Percentiles rank a stretch among this genome's conserved stretches.
These are phyloP conservation scores for Radiomyces spectabilis DNA, from an alignment of 192 early-diverging fungal genomes.

Conservation along the genomic window DNA sequence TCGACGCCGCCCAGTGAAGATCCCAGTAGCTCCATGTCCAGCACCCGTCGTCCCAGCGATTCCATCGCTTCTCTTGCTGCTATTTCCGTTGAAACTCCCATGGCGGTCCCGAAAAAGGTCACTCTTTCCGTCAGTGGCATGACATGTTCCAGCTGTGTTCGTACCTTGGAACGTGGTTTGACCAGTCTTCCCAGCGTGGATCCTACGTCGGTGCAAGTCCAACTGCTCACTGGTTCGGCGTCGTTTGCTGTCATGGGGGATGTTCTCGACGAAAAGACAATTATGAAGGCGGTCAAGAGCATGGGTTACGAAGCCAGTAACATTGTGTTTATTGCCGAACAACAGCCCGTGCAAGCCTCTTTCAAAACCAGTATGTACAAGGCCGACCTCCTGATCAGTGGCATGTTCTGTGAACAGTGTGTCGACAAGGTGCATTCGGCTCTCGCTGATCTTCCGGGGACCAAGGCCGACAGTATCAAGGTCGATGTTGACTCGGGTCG, in stretches of 20 bases:
- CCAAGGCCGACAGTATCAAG: conserved; percentile 16
- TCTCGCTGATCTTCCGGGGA: conserved; percentile 19
- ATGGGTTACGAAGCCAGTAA: conserved; percentile 15
- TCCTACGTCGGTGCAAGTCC: conserved; percentile 61
- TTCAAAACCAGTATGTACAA: background rate
- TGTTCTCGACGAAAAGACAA: background rate
- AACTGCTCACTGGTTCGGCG: conserved; percentile 76
- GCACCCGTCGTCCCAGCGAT: background rate
- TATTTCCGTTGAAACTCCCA: background rate
- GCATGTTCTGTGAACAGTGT: conserved; percentile 36
- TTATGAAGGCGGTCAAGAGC: conserved; percentile 6
- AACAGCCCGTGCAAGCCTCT: background rate
- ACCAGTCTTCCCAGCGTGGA: conserved; percentile 48
- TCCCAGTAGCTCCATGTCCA: background rate
- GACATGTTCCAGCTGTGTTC: conserved; percentile 95
- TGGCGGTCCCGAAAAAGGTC: background rate
- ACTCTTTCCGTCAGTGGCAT: conserved; percentile 77
- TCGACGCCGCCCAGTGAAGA: background rate
- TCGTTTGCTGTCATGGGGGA: conserved; percentile 21
- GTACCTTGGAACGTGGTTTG: conserved; percentile 71
- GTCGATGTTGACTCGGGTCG: conserved; percentile 48
- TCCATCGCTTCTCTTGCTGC: conserved; percentile 1
- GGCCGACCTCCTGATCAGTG: conserved; percentile 26
- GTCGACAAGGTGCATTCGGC: conserved; percentile 27
- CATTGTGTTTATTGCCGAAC: background rate